Base-by-base conservation (phyloP, 2,329 filamentous ascomycete genomes). In the Cladorrhinum sp. region DNA sequence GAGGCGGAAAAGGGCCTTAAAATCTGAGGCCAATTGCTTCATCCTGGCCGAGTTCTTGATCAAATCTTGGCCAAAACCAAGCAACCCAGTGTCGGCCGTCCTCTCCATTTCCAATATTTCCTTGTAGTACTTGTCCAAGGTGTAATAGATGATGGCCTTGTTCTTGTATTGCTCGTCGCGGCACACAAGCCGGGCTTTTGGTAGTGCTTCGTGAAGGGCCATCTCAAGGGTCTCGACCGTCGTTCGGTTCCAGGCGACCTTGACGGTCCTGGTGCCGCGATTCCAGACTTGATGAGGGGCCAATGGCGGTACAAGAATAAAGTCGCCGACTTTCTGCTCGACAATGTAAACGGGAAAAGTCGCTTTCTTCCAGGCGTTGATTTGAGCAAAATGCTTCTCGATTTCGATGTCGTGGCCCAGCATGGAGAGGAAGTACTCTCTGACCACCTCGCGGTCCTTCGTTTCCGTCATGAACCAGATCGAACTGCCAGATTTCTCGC, bases 391-490 rank as follows among this genome's bases (percentile, higher is more conserved):
- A 73, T 98, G 94, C 66, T 94, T 92, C 72, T 99, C 95, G 18
- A 98, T 91, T 71, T 98, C 94, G 63, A 98, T 93, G 69, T 99
- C 94, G 71, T 99, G 95, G 1, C 95, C 95, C 4, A 99, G 82
- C 74, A 92, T 90, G 1, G 92, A 96, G 54, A 96, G 79, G 79
- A 96, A 99, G 73, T 96, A 98, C 70, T 98, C 94, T 0, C 92
- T 88, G 2, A 98, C 92, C 3, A 94, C 82, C 63, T 93, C 88
- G 1, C 95, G 87, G 70, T 99, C 95, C 69, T 95, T 96, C 36
- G 88, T 92, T 73, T 97, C 92, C 0, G 95, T 98, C 95, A 99
- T 98, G 72, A 98, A 96, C 95, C 95, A 99, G 39, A 99, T 85
- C 0, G 95, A 97, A 58, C 91, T 96, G 1, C 95, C 95, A 1